A percentile compares a stretch with the other conserved stretches of the same genome.
Conservation (phyloP, 306 rosid genomes). For the Fragaria iinumae region DNA sequence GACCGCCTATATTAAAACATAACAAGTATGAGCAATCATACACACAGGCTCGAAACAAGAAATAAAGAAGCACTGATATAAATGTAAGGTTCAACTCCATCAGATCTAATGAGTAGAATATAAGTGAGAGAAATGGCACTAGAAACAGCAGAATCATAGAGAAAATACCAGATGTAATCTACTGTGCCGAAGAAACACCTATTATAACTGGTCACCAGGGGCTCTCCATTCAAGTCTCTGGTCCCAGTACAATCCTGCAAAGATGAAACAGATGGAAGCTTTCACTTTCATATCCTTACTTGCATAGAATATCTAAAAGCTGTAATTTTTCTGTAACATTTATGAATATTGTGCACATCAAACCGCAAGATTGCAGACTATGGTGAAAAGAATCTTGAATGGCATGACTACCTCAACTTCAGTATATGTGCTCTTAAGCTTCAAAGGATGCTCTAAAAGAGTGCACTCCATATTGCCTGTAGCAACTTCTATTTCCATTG, state of each 20-base stretch:
- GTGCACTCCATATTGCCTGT: conserved; percentile 71
- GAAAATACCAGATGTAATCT: conserved; percentile 85
- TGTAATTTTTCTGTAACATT: conserved; percentile 12
- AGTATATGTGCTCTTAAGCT: conserved; percentile 69
- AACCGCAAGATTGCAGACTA: conserved; percentile 11
- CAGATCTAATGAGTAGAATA: conserved; percentile 3
- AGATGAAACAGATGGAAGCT: conserved; percentile 1
- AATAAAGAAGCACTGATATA: background rate
- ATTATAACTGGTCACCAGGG: conserved; percentile 78
- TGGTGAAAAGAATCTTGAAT: background rate
- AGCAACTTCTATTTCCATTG: conserved; percentile 74
- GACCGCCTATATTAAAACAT: conserved; percentile 63
- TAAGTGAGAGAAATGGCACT: conserved; percentile 21
- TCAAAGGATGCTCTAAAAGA: conserved; percentile 64
- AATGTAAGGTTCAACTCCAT: background rate
- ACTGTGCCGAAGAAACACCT: conserved; percentile 77
- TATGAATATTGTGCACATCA: conserved; percentile 9
- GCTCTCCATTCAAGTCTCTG: conserved; percentile 84
- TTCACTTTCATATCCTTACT: background rate
- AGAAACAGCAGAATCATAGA: conserved; percentile 16
- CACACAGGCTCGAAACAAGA: conserved; percentile 12
- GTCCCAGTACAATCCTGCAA: conserved; percentile 63
- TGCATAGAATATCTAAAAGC: conserved; percentile 19
- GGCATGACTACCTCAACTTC: conserved; percentile 62
- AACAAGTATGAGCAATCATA: conserved; percentile 20